Conservation (phyloP, 345 rosid species). For the Camelina hispida region DNA sequence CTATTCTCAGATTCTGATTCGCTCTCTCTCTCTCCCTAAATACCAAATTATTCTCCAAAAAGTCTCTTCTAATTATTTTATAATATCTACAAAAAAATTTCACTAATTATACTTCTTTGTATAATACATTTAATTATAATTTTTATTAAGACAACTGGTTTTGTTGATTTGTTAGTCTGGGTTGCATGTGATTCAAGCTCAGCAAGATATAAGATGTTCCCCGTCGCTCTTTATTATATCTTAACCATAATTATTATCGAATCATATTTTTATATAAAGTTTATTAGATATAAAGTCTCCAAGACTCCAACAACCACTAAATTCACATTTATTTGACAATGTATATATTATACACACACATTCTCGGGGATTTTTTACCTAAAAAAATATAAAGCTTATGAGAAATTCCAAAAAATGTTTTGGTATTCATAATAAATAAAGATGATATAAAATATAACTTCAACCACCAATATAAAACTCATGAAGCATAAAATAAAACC, state of each 20-base stretch:
- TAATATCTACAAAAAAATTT: conserved; percentile 31
- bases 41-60: conserved; percentile 37
- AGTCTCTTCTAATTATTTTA: conserved; percentile 42
- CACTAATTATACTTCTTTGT: conserved; percentile 32
- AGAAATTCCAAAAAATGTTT: background rate
- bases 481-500: conserved; percentile 17
- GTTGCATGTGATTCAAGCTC: conserved; percentile 51
- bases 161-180: conserved; percentile 55
- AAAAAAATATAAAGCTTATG: background rate
- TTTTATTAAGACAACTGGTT: conserved; percentile 37
- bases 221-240: conserved; percentile 27
- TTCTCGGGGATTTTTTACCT: background rate
- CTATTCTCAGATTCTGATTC: conserved; percentile 46
- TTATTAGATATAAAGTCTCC: conserved; percentile 41
- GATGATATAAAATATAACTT: conserved; percentile 7
- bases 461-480: background rate
- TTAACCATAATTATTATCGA: conserved; percentile 35
- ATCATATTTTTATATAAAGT: conserved; percentile 4
- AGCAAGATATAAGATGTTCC: conserved; percentile 46
- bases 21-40: conserved; percentile 37
- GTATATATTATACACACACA: background rate
- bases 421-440: background rate
- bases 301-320: conserved; percentile 43
- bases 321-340: conserved; percentile 25
- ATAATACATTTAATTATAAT: conserved; percentile 13